These are phyloP conservation scores for Pyrenochaeta sp. DNA, from an alignment of 2,329 filamentous ascomycete species.

Conservation along the genomic window DNA sequence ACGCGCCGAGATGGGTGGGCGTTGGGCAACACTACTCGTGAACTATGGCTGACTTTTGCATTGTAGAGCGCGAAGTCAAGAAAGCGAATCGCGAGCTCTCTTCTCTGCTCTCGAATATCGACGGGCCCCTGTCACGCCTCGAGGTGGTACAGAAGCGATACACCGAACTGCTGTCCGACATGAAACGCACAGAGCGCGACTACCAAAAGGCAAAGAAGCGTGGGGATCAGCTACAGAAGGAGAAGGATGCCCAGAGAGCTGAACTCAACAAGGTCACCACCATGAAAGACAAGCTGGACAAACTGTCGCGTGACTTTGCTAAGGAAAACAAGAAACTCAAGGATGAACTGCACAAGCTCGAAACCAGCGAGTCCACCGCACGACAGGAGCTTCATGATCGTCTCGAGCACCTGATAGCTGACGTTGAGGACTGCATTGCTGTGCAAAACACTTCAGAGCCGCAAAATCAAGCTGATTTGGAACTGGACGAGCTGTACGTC, in stretches of 20 bases:
- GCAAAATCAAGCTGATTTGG: constrained; percentile 81
- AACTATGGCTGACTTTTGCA: constrained; percentile 35
- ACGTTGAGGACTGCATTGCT: constrained; percentile 87
- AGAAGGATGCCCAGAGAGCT: constrained; percentile 87
- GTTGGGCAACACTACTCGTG: constrained; percentile 7
- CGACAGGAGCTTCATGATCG: constrained; percentile 85
- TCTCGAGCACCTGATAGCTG: constrained; percentile 78
- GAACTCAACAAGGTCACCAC: constrained; percentile 90
- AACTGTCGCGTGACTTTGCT: constrained; percentile 90
- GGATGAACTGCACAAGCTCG: constrained; percentile 86
- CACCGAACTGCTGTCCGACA: constrained; percentile 87
- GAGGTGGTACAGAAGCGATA: constrained; percentile 91
- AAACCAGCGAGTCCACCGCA: constrained; percentile 84
- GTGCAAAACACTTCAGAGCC: constrained; percentile 80
- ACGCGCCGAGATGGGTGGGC: constrained; percentile 2
- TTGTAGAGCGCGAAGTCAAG: constrained; percentile 86
- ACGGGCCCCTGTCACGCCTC: constrained; percentile 90
- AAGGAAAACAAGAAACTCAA: constrained; percentile 99
- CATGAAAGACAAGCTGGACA: constrained; percentile 96
- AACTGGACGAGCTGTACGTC: constrained; percentile 85
- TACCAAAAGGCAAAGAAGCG: constrained; percentile 96
- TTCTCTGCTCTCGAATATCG: constrained; percentile 83
- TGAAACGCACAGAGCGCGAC: constrained; percentile 94
- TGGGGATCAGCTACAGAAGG: constrained; percentile 92
- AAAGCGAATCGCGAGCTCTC: constrained; percentile 91